phyloP scores from a whole-genome alignment of 1,284 basidiomycete genomes.

The Stygiomarasmius scandens region DNA sequence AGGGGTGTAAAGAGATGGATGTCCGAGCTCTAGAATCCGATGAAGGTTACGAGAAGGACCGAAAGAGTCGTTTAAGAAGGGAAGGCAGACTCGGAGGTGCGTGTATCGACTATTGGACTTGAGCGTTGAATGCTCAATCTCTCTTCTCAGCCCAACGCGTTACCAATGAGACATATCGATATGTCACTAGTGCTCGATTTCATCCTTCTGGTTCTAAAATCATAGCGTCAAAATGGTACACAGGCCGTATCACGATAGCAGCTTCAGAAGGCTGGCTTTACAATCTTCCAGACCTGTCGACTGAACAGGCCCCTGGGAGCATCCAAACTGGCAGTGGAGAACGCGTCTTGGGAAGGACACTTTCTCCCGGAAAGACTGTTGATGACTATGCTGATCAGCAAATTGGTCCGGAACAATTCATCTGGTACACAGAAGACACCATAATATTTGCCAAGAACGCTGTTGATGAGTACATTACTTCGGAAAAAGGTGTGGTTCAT shows the following conservation, averaged over 20 bases:
- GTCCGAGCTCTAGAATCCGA: constrained; percentile 36
- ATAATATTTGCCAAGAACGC: constrained; percentile 71
- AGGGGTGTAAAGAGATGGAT: constrained; percentile 61
- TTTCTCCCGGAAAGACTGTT: constrained; percentile 62
- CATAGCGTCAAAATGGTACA: constrained; percentile 78
- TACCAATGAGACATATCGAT: constrained; percentile 75
- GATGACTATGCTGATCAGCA: constrained; percentile 66
- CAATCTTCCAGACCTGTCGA: constrained; percentile 40
- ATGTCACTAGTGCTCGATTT: constrained; percentile 68
- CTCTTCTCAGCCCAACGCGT: constrained; percentile 55
- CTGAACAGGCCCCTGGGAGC: constrained; percentile 18
- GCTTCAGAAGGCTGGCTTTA: constrained; percentile 77
- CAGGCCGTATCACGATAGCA: constrained; percentile 58
- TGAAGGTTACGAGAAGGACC: constrained; percentile 49
- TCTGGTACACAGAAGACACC: constrained; percentile 59
- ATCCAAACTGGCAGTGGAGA: constrained; percentile 53
- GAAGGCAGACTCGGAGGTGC: constrained; percentile 62
- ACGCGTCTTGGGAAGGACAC: constrained; percentile 54
- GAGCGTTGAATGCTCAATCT: not conserved
- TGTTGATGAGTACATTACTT: constrained; percentile 46
- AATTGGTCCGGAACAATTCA: constrained; percentile 70
- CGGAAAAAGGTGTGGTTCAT: constrained; percentile 62
- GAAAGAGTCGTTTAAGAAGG: constrained; percentile 48
- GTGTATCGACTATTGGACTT: constrained; percentile 20
- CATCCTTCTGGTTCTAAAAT: constrained; percentile 63